Conservation (phyloP, 805 yeast species). For the Pichia rugopelliculosa region DNA sequence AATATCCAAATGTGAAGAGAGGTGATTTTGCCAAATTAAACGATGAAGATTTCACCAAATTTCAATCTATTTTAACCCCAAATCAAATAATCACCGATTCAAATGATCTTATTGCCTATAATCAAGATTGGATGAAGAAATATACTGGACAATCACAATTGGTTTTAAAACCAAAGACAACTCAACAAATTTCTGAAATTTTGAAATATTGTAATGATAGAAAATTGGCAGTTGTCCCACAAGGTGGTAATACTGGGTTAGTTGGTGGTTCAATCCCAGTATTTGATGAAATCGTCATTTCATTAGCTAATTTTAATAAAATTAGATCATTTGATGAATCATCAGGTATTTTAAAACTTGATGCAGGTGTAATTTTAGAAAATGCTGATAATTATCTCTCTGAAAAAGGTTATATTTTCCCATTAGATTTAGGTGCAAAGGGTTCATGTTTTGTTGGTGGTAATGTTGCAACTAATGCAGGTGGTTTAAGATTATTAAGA, state of each 20-base stretch:
- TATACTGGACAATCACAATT: slow-evolving; percentile 81
- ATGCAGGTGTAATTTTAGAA: slow-evolving; percentile 87
- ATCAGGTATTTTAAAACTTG: slow-evolving; percentile 81
- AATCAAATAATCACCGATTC: slow-evolving; percentile 43
- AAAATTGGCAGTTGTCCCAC: slow-evolving; percentile 83
- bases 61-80: slow-evolving; percentile 50
- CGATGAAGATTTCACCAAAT: slow-evolving; percentile 50
- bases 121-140: slow-evolving; percentile 93
- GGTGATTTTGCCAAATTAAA: slow-evolving; percentile 31
- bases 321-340: slow-evolving; percentile 74
- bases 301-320: slow-evolving; percentile 63
- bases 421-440: slow-evolving; percentile 91
- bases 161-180: slow-evolving; percentile 74
- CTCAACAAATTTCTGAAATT: slow-evolving; percentile 70
- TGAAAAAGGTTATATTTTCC: slow-evolving; percentile 84
- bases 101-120: slow-evolving; percentile 56
- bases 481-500: slow-evolving; percentile 80
- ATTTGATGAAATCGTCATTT: slow-evolving; percentile 80
- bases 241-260: slow-evolving; percentile 94
- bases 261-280: slow-evolving; percentile 94
- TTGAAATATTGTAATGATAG: slow-evolving; percentile 73
- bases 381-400: slow-evolving; percentile 71
- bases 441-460: slow-evolving; percentile 97
- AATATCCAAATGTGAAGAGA: slow-evolving; percentile 9
- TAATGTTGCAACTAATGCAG: slow-evolving; percentile 92